These are phyloP conservation scores for Endocladia muricata DNA, from an alignment of 31 red algal genomes.

Conservation along the genomic window DNA sequence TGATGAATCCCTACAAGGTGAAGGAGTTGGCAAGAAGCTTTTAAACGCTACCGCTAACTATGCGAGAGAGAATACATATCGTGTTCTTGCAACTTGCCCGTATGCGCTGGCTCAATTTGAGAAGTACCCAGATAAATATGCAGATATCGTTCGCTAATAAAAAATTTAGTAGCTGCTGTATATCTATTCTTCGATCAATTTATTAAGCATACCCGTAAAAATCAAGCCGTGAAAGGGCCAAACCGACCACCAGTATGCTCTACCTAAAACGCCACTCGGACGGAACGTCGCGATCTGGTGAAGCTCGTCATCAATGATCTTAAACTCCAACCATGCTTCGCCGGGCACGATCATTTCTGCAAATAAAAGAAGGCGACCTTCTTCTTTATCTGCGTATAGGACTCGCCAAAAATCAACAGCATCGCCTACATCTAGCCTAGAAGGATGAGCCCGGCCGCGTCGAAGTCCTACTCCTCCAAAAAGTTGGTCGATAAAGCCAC, in stretches of 20 bases:
- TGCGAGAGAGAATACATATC: too few species aligned
- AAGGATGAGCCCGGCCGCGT: neutral
- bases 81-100: too few species aligned
- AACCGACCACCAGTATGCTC: slow-evolving; percentile 13
- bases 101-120: too few species aligned
- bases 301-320: slow-evolving; percentile 3
- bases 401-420: slow-evolving; percentile 25
- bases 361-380: neutral
- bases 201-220: slow-evolving; percentile 2
- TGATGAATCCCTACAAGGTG: too few species aligned
- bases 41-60: too few species aligned
- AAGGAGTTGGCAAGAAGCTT: too few species aligned
- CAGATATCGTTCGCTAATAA: too few species aligned
- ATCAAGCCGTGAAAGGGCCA: slow-evolving; percentile 21
- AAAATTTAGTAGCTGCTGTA: too few species aligned
- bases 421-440: slow-evolving; percentile 14
- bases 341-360: slow-evolving; percentile 36
- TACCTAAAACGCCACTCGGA: slow-evolving; percentile 6
- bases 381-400: slow-evolving; percentile 4
- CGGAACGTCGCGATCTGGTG: slow-evolving; percentile 2
- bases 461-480: slow-evolving; percentile 25
- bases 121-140: too few species aligned
- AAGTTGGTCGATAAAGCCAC: slow-evolving; percentile 18
- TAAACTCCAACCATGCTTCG: slow-evolving; percentile 24
- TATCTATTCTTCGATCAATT: slow-evolving; percentile 16